Conservation (phyloP, 345 rosid genomes). For the Dovyalis caffra region DNA sequence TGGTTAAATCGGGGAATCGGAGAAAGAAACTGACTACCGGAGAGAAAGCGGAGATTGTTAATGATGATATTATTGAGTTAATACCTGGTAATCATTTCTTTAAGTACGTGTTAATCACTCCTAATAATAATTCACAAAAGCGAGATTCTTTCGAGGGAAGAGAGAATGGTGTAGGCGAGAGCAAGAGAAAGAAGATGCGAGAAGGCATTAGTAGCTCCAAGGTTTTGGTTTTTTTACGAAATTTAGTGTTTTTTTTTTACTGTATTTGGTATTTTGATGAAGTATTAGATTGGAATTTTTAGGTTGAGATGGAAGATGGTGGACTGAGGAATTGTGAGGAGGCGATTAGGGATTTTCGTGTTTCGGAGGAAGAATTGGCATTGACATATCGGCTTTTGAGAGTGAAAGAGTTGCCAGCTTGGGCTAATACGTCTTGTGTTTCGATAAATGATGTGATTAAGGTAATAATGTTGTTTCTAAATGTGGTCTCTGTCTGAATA, state of each 20-base stretch:
- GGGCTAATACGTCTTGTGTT: constrained; percentile 90
- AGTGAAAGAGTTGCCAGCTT: constrained; percentile 71
- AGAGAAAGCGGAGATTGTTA: constrained; percentile 39
- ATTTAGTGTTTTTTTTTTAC: background rate
- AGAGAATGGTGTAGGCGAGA: background rate
- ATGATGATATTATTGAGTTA: constrained; percentile 70
- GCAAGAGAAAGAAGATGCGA: constrained; percentile 47
- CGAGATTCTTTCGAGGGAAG: constrained; percentile 20
- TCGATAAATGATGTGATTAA: constrained; percentile 81
- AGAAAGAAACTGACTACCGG: constrained; percentile 56
- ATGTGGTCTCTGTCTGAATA: no score
- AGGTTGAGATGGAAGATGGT: constrained; percentile 32
- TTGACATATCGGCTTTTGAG: constrained; percentile 61
- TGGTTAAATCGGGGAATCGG: constrained; percentile 54
- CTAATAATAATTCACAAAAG: constrained; percentile 6
- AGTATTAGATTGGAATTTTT: constrained; percentile 8
- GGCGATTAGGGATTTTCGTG: constrained; percentile 50
- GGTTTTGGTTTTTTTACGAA: constrained; percentile 6
- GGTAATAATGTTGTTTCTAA: constrained; percentile 38
- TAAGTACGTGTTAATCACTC: constrained; percentile 37
- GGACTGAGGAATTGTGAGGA: constrained; percentile 28
- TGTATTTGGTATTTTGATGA: background rate
- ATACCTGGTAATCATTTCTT: constrained; percentile 80
- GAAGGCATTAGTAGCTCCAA: constrained; percentile 21
- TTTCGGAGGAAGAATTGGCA: constrained; percentile 43